Evolutionary conservation across 2,329 filamentous ascomycete genomes (phyloP).

Genomic region (Oidium heveae): DNA sequence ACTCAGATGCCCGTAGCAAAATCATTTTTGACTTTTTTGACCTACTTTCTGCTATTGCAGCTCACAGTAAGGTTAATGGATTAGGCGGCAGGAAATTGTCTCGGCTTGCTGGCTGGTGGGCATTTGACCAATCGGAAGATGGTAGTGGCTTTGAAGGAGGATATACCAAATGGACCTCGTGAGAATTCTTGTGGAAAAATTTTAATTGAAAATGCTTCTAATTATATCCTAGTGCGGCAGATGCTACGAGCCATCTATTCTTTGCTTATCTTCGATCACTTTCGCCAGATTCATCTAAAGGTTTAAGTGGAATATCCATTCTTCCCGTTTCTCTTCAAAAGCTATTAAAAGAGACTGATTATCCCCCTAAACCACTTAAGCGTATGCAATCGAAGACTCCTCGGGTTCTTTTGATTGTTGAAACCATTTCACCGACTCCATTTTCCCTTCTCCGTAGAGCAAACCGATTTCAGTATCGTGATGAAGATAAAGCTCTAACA

Average conservation of each 20-base stretch:
- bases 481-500: slow-evolving; percentile 62
- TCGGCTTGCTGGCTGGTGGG: slow-evolving; percentile 93
- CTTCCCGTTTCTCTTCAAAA: slow-evolving; percentile 81
- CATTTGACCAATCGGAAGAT: slow-evolving; percentile 72
- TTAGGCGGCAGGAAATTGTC: slow-evolving; percentile 84
- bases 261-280: slow-evolving; percentile 88
- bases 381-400: slow-evolving; percentile 60
- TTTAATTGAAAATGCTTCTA: slow-evolving; percentile 2
- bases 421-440: slow-evolving; percentile 79
- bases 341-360: slow-evolving; percentile 75
- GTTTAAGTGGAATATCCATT: slow-evolving; percentile 53
- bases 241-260: slow-evolving; percentile 90
- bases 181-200: slow-evolving; percentile 14
- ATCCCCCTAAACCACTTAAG: slow-evolving; percentile 57
- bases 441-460: slow-evolving; percentile 75
- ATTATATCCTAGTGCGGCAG: slow-evolving; percentile 40
- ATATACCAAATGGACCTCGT: slow-evolving; percentile 72
- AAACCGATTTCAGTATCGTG: slow-evolving; percentile 86
- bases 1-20: slow-evolving; percentile 57
- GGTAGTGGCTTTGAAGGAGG: slow-evolving; percentile 85
- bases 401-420: slow-evolving; percentile 90
- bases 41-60: slow-evolving; percentile 68
- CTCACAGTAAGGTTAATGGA: slow-evolving; percentile 80
- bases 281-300: slow-evolving; percentile 46
- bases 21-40: slow-evolving; percentile 97